phyloP scores from a whole-genome alignment of 768 basidiomycete genomes.

The Hericium erinaceus region DNA sequence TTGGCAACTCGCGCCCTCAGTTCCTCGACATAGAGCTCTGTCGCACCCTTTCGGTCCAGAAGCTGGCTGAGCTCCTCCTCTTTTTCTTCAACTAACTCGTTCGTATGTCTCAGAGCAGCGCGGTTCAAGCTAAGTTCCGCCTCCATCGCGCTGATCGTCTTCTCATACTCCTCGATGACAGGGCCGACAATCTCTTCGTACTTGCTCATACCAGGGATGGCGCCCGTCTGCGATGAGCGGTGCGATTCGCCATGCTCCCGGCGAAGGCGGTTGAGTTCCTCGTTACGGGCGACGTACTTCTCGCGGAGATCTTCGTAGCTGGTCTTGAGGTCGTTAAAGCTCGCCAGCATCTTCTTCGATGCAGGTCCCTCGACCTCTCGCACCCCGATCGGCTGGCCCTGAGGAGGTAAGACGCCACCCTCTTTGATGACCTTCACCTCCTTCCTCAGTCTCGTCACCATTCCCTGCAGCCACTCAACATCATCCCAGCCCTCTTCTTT shows the following conservation, averaged over 20 bases:
- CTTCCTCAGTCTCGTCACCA: constrained; percentile 74
- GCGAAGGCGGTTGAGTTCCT: constrained; percentile 75
- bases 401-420: constrained; percentile 30
- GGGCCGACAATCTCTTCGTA: constrained; percentile 94
- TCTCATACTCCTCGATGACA: constrained; percentile 98
- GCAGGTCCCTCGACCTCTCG: constrained; percentile 23
- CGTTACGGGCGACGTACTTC: constrained; percentile 81
- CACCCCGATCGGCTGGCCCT: constrained; percentile 4
- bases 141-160: constrained; percentile 92
- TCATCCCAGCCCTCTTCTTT: constrained; percentile 99
- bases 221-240: constrained; percentile 48
- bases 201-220: constrained; percentile 50
- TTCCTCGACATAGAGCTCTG: constrained; percentile 83
- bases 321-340: constrained; percentile 76
- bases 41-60: constrained; percentile 61
- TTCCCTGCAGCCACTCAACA: constrained; percentile 89
- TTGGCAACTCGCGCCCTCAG: constrained; percentile 72
- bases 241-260: constrained; percentile 73
- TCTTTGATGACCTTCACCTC: constrained; percentile 80
- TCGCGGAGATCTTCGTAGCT: constrained; percentile 79
- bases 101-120: constrained; percentile 82
- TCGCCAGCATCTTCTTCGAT: constrained; percentile 67
- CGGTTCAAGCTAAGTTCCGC: constrained; percentile 82
- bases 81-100: constrained; percentile 88
- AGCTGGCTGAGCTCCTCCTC: constrained; percentile 67